Percentiles rank a stretch among this genome's conserved stretches.
Conservation (phyloP, 2,329 filamentous ascomycete genomes). For the Fusarium dimerum region DNA sequence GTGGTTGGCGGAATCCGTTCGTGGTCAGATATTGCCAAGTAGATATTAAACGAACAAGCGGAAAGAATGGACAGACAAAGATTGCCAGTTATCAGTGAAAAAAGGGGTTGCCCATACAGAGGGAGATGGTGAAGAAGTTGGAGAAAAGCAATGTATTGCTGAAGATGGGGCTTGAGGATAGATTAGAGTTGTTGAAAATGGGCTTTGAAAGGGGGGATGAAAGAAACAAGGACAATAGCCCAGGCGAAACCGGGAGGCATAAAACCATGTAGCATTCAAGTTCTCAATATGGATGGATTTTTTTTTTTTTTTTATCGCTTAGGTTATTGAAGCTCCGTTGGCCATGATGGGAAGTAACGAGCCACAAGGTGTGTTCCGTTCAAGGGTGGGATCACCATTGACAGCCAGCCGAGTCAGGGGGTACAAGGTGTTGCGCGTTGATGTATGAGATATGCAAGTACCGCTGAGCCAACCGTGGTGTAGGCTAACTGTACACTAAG, state of each 20-base stretch:
- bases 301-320: not conserved
- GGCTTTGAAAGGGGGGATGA: constrained; percentile 8
- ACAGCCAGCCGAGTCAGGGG: constrained; percentile 10
- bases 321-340: not conserved
- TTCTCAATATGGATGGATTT: not conserved
- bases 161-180: not conserved
- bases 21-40: constrained; percentile 15
- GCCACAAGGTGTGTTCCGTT: not conserved
- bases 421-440: not conserved
- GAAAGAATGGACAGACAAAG: constrained; percentile 24
- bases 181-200: not conserved
- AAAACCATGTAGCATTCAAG: not conserved
- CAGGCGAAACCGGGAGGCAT: not conserved
- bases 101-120: not conserved
- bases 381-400: constrained; percentile 25
- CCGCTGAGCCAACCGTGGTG: not conserved
- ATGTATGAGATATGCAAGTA: constrained; percentile 1
- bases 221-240: constrained; percentile 4
- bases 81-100: constrained; percentile 14
- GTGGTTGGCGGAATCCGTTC: not conserved
- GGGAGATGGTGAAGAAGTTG: not conserved
- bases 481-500: no score
- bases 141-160: not conserved
- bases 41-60: constrained; percentile 8
- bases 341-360: constrained; percentile 4